These are phyloP conservation scores for Recurvomyces mirabilis DNA, from an alignment of 495 filamentous ascomycete species.

Conservation along the genomic window DNA sequence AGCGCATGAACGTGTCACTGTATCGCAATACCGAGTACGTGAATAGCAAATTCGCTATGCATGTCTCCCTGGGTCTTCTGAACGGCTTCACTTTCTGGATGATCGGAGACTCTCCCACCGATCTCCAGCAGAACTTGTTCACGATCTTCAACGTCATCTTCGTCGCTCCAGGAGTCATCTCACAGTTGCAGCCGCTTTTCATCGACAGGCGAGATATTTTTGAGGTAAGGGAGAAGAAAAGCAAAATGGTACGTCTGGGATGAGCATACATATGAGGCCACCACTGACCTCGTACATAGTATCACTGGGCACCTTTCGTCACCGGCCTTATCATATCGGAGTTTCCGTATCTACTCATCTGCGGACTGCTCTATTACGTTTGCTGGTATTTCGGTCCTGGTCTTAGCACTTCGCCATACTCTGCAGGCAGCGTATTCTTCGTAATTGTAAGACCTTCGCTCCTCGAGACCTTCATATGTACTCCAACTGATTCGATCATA, in stretches of 20 bases:
- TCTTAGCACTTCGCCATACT: conserved; percentile 33
- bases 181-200: conserved; percentile 73
- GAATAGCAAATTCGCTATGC: conserved; percentile 34
- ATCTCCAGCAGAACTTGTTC: conserved; percentile 51
- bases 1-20: conserved; percentile 28
- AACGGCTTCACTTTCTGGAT: conserved; percentile 42
- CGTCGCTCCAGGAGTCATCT: conserved; percentile 33
- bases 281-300: no score
- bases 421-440: conserved; percentile 36
- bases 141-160: conserved; percentile 69
- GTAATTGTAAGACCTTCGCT: no score
- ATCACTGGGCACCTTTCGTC: conserved; percentile 63
- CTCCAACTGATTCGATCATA: no score
- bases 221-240: conserved; percentile 75
- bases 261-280: no score
- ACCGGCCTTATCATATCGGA: conserved; percentile 38
- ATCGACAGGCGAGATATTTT: conserved; percentile 64
- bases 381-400: conserved; percentile 52
- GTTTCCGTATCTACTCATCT: conserved; percentile 48
- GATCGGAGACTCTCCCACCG: conserved; percentile 9
- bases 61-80: conserved; percentile 36
- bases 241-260: no score
- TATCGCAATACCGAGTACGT: conserved; percentile 32
- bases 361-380: conserved; percentile 44
- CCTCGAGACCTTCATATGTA: no score